Evolutionary conservation across 2,329 filamentous ascomycete genomes (phyloP), one percentile per base, ranked within the genome.

Genomic region (Scolecobasidium constrictum): DNA sequence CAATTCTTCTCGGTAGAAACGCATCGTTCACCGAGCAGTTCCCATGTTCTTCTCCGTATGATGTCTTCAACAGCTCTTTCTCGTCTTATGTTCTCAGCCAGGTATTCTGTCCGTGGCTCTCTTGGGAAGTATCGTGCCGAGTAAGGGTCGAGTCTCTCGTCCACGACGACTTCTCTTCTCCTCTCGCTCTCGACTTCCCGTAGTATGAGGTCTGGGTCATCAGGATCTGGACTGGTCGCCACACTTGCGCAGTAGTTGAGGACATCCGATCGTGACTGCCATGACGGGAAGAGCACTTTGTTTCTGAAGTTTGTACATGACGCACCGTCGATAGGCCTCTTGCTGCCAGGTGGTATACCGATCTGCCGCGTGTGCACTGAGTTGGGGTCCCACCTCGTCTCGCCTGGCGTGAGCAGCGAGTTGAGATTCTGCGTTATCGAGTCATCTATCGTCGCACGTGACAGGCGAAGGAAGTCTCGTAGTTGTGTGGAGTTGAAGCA

Each of bases 401-500:
- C 67, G 11, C 84, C 73, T 0, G 90, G 90, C 1, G 82, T 88
- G 35, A 86, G 67, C 28, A 96, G 74, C 1, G 86, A 86, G 67
- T 96, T 96, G 47, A 98, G 77, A 55, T 93, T 90, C 56, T 94
- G 88, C 1, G 79, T 78, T 56, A 98, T 96, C 35, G 84, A 86
- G 63, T 98, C 92, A 64, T 98, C 92, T 55, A 95, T 81, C 38
- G 83, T 77, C 41, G 77, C 72, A 49, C 92, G 79, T 7, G 90
- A 95, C 50, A 92, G 63, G 31, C 87, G 83, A 17, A 98, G 74
- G 60, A 98, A 98, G 60, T 94, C 92, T 64, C 67, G 56, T 7
- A 72, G 56, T 9, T 64, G 66, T 2, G 66, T 70, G 43, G 68
- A 63, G 47, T 70, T 68, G 59, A 71, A 71, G 58, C 68, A 72